Evolutionary conservation across 805 yeast species (phyloP).

Genomic region (Metschnikowia continentalis): DNA sequence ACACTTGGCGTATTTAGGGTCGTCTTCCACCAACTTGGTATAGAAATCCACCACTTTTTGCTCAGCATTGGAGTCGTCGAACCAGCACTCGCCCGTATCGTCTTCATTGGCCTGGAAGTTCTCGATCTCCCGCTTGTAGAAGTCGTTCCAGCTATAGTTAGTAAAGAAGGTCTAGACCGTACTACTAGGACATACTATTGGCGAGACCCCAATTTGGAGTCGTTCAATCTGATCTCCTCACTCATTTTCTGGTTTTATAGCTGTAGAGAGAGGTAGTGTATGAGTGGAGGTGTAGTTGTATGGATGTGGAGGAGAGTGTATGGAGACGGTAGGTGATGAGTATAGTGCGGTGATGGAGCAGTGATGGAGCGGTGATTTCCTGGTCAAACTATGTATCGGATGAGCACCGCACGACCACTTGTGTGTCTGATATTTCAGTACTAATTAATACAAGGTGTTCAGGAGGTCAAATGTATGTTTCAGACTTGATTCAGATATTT

Average conservation of each 20-base stretch:
- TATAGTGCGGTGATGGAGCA: neutral
- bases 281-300: too few species aligned
- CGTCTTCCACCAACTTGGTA: slow-evolving; percentile 28
- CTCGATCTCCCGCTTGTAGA: slow-evolving; percentile 65
- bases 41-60: slow-evolving; percentile 73
- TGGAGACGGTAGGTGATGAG: neutral
- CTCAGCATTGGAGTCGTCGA: slow-evolving; percentile 92
- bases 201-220: slow-evolving; percentile 82
- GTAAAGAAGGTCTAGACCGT: slow-evolving; percentile 5
- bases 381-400: too few species aligned
- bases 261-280: too few species aligned
- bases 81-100: slow-evolving; percentile 97
- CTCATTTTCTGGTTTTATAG: neutral
- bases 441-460: too few species aligned
- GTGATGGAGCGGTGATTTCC: neutral
- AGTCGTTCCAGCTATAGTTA: slow-evolving; percentile 72
- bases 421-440: too few species aligned
- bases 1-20: slow-evolving; percentile 19
- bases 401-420: too few species aligned
- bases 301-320: neutral
- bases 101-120: slow-evolving; percentile 72
- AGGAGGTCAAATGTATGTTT: too few species aligned
- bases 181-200: slow-evolving; percentile 49
- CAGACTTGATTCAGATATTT: too few species aligned
- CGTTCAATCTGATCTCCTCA: slow-evolving; percentile 48